Evolutionary conservation across 192 early-diverging fungal species (phyloP), one percentile per base, ranked within the genome.

Genomic region (Powellomyces hirtus): DNA sequence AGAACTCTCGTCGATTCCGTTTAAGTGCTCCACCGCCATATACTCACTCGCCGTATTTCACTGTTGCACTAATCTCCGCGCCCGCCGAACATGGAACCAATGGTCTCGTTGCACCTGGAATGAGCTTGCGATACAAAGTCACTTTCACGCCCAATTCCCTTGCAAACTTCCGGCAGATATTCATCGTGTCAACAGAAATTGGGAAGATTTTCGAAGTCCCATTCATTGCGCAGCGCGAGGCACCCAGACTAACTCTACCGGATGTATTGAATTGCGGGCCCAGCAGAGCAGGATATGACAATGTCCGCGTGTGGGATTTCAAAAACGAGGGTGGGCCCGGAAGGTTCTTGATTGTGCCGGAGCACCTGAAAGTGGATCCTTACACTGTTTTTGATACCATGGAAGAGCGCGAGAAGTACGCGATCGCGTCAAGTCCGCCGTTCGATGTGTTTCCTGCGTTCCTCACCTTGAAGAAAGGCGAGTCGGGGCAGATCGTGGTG

Each of bases 41-140:
- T 57, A 58, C 63, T 31, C 74, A 78, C 35, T 79, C 81, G 16
- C 53, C 60, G 16, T 72, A 40, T 49, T 84, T 84, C 44, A 36
- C 50, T 2, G 51, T 76, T 27, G 40, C 49, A 22, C 50, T 84
- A 20, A 61, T 67, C 1, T 29, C 55, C 10, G 62, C 76, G 22
- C 82, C 82, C 14, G 29, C 59, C 1, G 49, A 66, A 6, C 52
- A 64, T 34, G 70, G 65, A 40, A 59, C 14, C 5, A 61, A 74
- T 18, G 78, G 79, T 3, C 75, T 79, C 33, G 63, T 84, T 24
- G 83, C 83, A 0, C 79, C 83, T 6, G 79, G 79, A 6, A 71
- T 84, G 74, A 70, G 71, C 38, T 68, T 65, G 16, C 18, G 50
- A 36, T 84, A 79, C 58, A 45, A 44, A 18, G 64, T 84, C 22